These are phyloP conservation scores for Monocercomonoides exilis DNA, from an alignment of 78 protist species.

Conservation along the genomic window DNA sequence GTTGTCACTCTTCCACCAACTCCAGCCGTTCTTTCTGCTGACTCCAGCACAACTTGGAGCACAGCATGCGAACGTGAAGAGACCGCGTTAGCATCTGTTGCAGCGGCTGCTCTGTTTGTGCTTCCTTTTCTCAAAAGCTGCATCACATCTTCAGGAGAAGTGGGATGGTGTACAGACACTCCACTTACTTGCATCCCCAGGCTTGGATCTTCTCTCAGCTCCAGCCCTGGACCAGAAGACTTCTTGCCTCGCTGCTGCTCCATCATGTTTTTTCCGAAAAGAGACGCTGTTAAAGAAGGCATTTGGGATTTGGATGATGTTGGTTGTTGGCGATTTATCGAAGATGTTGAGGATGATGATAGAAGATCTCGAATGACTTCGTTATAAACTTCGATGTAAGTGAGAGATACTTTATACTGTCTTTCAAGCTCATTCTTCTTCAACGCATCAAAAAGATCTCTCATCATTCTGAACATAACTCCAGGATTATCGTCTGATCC, in stretches of 20 bases:
- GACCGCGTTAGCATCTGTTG: constrained; percentile 73
- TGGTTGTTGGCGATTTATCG: constrained; percentile 55
- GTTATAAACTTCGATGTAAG: constrained; percentile 77
- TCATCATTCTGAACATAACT: constrained; percentile 73
- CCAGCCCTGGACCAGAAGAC: too few relatives aligned
- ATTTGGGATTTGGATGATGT: constrained; percentile 10
- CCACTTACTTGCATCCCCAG: constrained; percentile 25
- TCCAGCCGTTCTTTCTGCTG: background rate
- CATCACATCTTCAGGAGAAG: background rate
- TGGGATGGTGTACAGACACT: background rate
- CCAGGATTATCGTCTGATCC: constrained; percentile 49
- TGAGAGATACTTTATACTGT: constrained; percentile 24
- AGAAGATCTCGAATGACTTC: constrained; percentile 69
- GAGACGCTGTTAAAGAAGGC: too few relatives aligned
- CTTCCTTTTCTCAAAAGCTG: constrained; percentile 57
- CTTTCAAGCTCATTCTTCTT: constrained; percentile 15
- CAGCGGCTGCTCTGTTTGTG: constrained; percentile 35
- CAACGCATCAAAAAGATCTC: constrained; percentile 60
- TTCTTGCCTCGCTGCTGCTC: too few relatives aligned
- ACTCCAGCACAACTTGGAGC: constrained; percentile 42
- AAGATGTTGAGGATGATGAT: constrained; percentile 24
- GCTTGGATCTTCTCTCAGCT: too few relatives aligned
- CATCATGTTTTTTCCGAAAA: too few relatives aligned
- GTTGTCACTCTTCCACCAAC: too few relatives aligned
- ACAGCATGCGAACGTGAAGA: constrained; percentile 91